phyloP scores from a whole-genome alignment of 352 stramenopile species.

The Phytophthora pluvialis region DNA sequence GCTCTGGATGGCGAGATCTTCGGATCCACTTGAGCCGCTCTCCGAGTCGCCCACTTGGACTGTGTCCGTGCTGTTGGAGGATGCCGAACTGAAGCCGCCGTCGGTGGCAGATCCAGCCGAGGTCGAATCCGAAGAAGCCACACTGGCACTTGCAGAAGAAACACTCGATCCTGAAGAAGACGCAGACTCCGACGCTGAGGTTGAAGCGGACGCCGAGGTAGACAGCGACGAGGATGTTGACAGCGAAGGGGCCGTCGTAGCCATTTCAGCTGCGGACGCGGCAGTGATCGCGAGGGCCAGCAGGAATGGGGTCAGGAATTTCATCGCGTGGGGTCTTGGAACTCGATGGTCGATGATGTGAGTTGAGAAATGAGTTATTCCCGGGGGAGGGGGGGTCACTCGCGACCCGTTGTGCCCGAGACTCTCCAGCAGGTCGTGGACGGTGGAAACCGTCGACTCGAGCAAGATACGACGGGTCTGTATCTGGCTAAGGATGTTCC shows the following conservation, averaged over 20 bases:
- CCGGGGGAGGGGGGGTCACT: not conserved
- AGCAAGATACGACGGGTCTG: not conserved
- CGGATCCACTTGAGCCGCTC: slow-evolving; percentile 13
- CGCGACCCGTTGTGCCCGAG: not conserved
- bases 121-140: not conserved
- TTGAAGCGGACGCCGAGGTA: not conserved
- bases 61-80: slow-evolving; percentile 3
- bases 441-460: not conserved
- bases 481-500: no score
- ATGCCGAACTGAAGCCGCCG: not conserved
- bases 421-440: slow-evolving; percentile 9
- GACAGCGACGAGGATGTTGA: slow-evolving; percentile 11
- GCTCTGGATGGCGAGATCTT: slow-evolving; percentile 22
- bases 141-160: slow-evolving; percentile 11
- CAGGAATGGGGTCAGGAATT: slow-evolving; percentile 40
- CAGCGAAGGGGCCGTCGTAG: slow-evolving; percentile 7
- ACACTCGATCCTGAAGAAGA: slow-evolving; percentile 16
- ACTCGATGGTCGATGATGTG: slow-evolving; percentile 7
- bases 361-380: slow-evolving; percentile 32
- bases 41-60: slow-evolving; percentile 17
- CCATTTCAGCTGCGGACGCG: slow-evolving; percentile 5
- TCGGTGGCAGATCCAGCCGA: not conserved
- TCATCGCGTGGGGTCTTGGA: slow-evolving; percentile 33
- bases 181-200: not conserved
- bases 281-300: slow-evolving; percentile 32